Evolutionary conservation across 2,329 filamentous ascomycete species (phyloP).

Genomic region (Endoconidiophora laricicola): DNA sequence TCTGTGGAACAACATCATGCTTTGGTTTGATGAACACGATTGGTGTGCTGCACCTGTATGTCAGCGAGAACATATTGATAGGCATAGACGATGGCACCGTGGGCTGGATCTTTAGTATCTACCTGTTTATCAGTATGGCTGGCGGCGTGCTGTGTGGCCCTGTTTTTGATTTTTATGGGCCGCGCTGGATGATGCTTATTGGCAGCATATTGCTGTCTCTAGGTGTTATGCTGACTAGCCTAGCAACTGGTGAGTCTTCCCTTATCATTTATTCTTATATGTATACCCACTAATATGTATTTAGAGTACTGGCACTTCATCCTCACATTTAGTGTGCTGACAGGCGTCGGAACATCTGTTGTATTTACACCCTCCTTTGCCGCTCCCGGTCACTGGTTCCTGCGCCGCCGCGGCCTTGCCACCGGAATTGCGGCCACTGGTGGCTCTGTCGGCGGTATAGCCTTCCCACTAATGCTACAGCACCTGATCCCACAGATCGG

Average conservation of each 20-base stretch:
- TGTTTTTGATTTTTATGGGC: conserved; percentile 62
- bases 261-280: neutral
- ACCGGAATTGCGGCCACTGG: conserved; percentile 63
- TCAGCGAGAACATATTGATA: conserved; percentile 54
- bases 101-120: conserved; percentile 78
- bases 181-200: conserved; percentile 44
- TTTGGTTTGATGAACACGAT: conserved; percentile 60
- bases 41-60: conserved; percentile 65
- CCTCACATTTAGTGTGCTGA: conserved; percentile 56
- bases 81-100: conserved; percentile 49
- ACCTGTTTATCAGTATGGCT: conserved; percentile 67
- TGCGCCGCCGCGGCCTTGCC: conserved; percentile 53
- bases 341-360: conserved; percentile 55
- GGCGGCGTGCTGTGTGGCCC: conserved; percentile 70
- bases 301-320: conserved; percentile 63
- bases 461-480: conserved; percentile 37
- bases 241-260: conserved; percentile 36
- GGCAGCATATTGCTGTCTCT: conserved; percentile 47
- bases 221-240: conserved; percentile 49
- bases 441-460: conserved; percentile 49
- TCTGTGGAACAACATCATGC: conserved; percentile 51
- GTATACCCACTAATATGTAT: neutral
- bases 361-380: conserved; percentile 65
- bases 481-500: conserved; percentile 29
- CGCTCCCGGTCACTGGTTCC: conserved; percentile 65